Conservation (phyloP, 2,329 filamentous ascomycete genomes). For the Cercospora nicotianae region DNA sequence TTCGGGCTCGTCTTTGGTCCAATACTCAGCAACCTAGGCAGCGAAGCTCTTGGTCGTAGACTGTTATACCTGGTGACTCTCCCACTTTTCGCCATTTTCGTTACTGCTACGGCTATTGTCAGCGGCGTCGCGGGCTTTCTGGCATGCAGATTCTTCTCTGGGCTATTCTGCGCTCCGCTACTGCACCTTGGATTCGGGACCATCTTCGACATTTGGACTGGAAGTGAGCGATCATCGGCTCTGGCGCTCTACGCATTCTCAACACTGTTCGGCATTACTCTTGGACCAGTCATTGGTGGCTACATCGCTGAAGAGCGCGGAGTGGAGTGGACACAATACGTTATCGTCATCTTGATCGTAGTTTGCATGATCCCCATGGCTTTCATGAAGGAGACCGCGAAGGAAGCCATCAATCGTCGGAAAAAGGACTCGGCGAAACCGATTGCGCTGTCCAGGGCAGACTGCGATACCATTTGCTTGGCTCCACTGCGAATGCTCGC, state of each 20-base stretch:
- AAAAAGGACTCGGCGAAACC: slow-evolving; percentile 18
- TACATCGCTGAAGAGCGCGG: slow-evolving; percentile 40
- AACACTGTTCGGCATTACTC: slow-evolving; percentile 40
- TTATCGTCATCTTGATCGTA: slow-evolving; percentile 41
- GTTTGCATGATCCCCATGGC: slow-evolving; percentile 40
- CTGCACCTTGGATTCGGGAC: slow-evolving; percentile 42
- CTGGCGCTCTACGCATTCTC: slow-evolving; percentile 39
- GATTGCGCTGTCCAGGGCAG: slow-evolving; percentile 27
- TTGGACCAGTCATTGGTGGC: slow-evolving; percentile 46
- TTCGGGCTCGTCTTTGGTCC: slow-evolving; percentile 67
- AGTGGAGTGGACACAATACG: slow-evolving; percentile 45
- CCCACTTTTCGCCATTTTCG: slow-evolving; percentile 60
- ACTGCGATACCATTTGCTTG: slow-evolving; percentile 13
- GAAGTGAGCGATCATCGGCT: slow-evolving; percentile 33
- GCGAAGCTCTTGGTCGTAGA: slow-evolving; percentile 67
- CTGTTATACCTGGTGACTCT: slow-evolving; percentile 69
- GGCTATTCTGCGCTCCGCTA: slow-evolving; percentile 36
- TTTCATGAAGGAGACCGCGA: slow-evolving; percentile 55
- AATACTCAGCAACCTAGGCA: slow-evolving; percentile 63
- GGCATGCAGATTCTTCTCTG: slow-evolving; percentile 59
- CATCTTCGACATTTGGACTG: slow-evolving; percentile 41
- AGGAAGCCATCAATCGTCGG: slow-evolving; percentile 44
- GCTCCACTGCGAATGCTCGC: slow-evolving; percentile 31
- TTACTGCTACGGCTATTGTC: slow-evolving; percentile 44
- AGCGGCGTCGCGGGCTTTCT: slow-evolving; percentile 69